A percentile compares a stretch with the other conserved stretches of the same genome.
Conservation (phyloP, 2,329 filamentous ascomycete genomes). For the Aureobasidium sp. region DNA sequence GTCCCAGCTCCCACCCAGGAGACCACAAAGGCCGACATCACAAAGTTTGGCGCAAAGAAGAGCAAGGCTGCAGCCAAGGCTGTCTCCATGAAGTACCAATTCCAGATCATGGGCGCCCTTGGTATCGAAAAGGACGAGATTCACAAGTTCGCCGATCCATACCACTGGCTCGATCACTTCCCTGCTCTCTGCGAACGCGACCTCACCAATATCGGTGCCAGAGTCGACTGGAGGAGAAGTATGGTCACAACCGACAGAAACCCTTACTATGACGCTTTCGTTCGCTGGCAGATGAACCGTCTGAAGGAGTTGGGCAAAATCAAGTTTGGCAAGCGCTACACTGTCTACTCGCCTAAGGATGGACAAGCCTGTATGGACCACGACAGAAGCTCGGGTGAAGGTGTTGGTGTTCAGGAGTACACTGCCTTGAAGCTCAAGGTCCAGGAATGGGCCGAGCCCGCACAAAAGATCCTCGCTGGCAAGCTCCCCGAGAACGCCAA, state of each 20-base stretch:
- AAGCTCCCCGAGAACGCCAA: constrained; percentile 73
- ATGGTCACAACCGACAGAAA: constrained; percentile 96
- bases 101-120: constrained; percentile 87
- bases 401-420: constrained; percentile 82
- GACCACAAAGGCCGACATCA: constrained; percentile 67
- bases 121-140: constrained; percentile 85
- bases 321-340: constrained; percentile 87
- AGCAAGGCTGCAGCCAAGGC: constrained; percentile 86
- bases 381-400: constrained; percentile 73
- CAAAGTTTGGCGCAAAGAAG: constrained; percentile 89
- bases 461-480: constrained; percentile 62
- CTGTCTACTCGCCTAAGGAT: constrained; percentile 86
- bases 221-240: constrained; percentile 87
- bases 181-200: constrained; percentile 74
- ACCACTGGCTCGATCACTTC: constrained; percentile 88
- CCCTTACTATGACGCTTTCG: constrained; percentile 91
- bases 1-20: constrained; percentile 56
- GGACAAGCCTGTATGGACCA: constrained; percentile 84
- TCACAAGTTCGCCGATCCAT: constrained; percentile 84
- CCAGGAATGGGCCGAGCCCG: constrained; percentile 76
- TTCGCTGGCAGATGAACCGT: constrained; percentile 84
- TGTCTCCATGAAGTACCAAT: constrained; percentile 91
- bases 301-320: constrained; percentile 86
- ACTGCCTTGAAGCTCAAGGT: constrained; percentile 87
- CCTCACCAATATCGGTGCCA: constrained; percentile 72